These are phyloP conservation scores for Botrytis deweyae DNA, from an alignment of 2,329 filamentous ascomycete species.

Conservation along the genomic window DNA sequence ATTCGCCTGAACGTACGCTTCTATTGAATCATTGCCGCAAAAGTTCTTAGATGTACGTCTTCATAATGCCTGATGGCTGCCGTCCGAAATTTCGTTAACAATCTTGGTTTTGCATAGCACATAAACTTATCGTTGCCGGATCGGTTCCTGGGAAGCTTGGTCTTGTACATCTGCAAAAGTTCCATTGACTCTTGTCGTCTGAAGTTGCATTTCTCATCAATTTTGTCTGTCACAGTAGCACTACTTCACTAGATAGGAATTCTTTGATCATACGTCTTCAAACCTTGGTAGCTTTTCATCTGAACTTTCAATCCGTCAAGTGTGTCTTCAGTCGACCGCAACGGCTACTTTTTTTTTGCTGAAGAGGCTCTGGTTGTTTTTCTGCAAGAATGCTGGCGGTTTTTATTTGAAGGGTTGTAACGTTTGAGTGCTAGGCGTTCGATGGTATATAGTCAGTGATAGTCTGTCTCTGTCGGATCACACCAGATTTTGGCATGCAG, in stretches of 20 bases:
- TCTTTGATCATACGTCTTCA: not conserved
- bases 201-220: not conserved
- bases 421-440: not conserved
- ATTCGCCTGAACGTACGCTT: too few relatives aligned
- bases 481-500: not conserved
- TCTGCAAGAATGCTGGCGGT: not conserved
- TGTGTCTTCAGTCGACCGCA: not conserved
- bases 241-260: not conserved
- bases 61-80: not conserved
- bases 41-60: not conserved
- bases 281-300: not conserved
- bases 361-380: not conserved
- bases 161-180: not conserved
- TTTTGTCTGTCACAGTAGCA: not conserved
- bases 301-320: not conserved
- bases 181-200: not conserved
- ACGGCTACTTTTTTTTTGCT: not conserved
- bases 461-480: not conserved
- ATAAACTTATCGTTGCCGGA: not conserved
- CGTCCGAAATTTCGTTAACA: not conserved
- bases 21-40: not conserved
- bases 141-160: not conserved
- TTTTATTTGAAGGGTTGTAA: not conserved
- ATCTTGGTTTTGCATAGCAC: not conserved
- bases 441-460: not conserved